Base-by-base conservation (phyloP, 2,329 filamentous ascomycete species). In the Colletotrichum eleusines region DNA sequence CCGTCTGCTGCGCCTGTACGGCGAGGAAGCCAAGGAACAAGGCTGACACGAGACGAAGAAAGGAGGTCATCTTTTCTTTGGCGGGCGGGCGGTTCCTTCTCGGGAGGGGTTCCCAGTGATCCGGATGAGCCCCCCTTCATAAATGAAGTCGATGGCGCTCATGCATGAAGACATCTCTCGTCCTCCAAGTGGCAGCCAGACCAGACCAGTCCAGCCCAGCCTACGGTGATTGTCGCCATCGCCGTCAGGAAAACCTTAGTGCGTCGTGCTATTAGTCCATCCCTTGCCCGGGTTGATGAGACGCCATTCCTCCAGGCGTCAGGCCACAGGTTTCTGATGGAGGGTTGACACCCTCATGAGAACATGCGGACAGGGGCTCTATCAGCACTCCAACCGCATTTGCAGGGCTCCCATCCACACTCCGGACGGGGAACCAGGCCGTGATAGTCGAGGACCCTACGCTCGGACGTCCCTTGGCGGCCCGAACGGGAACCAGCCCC, bases 21-120 rank as follows among this genome's bases (percentile, higher is more conserved):
- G 44, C 57, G 31, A 67, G 18, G 31, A 66, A 26, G 57, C 63
- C 67, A 61, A 70, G 42, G 55, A 54, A 55, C 55, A 67, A 31
- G 42, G 48, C 55, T 50, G 62, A 48, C 63, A 46, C 48, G 18
- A 70, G 55, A 26, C 55, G 67, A 42, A 28, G 42, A 42, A 66
- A 50, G 40, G 63, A 67, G 40, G 63, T 35, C 67, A 70, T 70
- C 50, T 44, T 67, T 62, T 70, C 50, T 44, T 67, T 62, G 38
- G 31, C 28, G 42, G 18, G 40, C 55, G 40, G 48, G 40, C 31
- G 35, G 33, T 48, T 44, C 46, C 42, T 26, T 59, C 46, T 55
- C 20, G 31, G 44, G 7, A 4, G 14, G 38, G 14, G 14, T 51
- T 57, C 26, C 14, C 67, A 61, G 26, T 33, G 48, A 57, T 50